Base-by-base conservation (phyloP, 139 green algal species). In the Pycnococcus provasolii region DNA sequence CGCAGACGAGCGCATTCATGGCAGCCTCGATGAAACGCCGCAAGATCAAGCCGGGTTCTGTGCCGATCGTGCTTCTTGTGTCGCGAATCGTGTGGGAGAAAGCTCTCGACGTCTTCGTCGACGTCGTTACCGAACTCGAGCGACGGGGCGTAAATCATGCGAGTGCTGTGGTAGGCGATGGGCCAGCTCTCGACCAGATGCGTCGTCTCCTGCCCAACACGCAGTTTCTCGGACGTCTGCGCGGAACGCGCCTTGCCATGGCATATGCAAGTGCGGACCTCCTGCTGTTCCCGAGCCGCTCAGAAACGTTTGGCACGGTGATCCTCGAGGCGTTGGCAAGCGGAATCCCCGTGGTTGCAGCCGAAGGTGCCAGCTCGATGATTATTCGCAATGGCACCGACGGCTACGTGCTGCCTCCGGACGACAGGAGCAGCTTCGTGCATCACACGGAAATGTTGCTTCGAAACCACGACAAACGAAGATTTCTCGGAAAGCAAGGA, bases 31-130 rank as follows among this genome's bases (percentile, higher is more conserved):
- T 26, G 26, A 26, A 26, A 26, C 26, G 26, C 26, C 26, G 26
- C 26, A 26, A 26, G 26, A 26, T 26, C 26, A 26, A 26, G 26
- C 26, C 26, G 26, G 26, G 26, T 26, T 26, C 26, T 26, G 26
- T 26, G 26, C 48, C 48, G 9, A 42, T 66, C 15, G 26, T 66
- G 39, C 60, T 66, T 6, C 26, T 66, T 6, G 60, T 46, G 60
- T 66, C 42, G 42, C 26, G 60, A 5, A 66, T 66, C 43, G 62
- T 69, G 6, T 69, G 62, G 62, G 62, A 69, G 62, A 69, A 69
- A 45, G 48, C 37, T 37, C 62, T 69, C 6, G 62, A 69, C 43
- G n/a, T 62, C 15, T 66, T 62, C 42, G 48, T 45, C 5, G 40
- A 69, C 37, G 48, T 60, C n/a, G 62, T 62, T 11, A 46, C 39